Evolutionary conservation across 768 basidiomycete species (phyloP).

Genomic region (Lentinula aciculospora): DNA sequence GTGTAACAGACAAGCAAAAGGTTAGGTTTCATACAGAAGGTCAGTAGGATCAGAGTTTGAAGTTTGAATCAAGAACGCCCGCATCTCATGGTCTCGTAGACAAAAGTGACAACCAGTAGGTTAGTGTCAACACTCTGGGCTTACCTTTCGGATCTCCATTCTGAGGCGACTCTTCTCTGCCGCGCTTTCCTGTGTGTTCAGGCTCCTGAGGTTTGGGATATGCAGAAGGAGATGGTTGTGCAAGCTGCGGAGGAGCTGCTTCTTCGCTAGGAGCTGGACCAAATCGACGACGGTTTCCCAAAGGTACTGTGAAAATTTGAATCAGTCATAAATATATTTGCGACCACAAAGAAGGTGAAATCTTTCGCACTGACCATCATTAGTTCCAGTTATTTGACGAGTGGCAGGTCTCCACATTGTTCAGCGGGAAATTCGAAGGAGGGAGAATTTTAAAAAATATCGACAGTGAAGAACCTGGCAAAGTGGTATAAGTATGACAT

Average conservation of each 20-base stretch:
- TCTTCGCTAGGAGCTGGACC: conserved; percentile 85
- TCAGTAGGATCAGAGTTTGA: conserved; percentile 25
- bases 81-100: conserved; percentile 18
- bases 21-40: conserved; percentile 55
- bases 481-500: background rate
- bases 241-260: conserved; percentile 74
- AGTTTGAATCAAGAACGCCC: background rate
- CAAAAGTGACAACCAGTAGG: conserved; percentile 20
- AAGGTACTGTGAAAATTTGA: conserved; percentile 49
- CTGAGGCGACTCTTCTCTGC: conserved; percentile 62
- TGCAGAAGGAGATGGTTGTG: conserved; percentile 82
- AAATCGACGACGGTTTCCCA: conserved; percentile 87
- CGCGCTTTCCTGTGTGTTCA: conserved; percentile 53
- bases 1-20: conserved; percentile 32
- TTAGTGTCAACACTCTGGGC: conserved; percentile 34
- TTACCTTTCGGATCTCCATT: conserved; percentile 71
- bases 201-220: conserved; percentile 65
- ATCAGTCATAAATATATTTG: conserved; percentile 7
- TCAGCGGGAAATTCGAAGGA: conserved; percentile 27
- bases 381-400: conserved; percentile 86
- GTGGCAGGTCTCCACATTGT: conserved; percentile 88
- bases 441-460: conserved; percentile 6
- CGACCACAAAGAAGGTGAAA: conserved; percentile 7
- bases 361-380: conserved; percentile 64
- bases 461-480: background rate